Conservation (phyloP, 2,329 filamentous ascomycete species). For the Periconia sp. region DNA sequence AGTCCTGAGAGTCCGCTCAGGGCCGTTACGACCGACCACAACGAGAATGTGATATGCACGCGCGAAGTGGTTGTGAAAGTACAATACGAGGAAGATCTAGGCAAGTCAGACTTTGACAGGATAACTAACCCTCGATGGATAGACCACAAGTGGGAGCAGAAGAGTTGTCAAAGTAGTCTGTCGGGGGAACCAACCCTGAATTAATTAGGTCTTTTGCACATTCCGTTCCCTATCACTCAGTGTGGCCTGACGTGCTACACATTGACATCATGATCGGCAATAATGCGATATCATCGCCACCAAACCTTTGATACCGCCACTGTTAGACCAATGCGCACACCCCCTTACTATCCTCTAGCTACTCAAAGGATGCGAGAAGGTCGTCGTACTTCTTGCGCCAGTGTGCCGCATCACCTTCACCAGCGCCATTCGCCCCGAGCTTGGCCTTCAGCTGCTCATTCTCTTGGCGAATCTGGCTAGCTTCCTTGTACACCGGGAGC, state of each 20-base stretch:
- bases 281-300: too few relatives aligned
- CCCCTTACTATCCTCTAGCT: not conserved
- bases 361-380: conserved; percentile 21
- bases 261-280: too few relatives aligned
- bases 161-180: not conserved
- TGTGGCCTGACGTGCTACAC: too few relatives aligned
- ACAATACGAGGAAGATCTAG: conserved; percentile 3
- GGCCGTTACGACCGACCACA: not conserved
- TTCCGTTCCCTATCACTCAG: too few relatives aligned
- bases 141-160: not conserved
- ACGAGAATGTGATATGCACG: conserved; percentile 1
- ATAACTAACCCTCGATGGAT: conserved; percentile 49
- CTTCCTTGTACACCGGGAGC: conserved; percentile 25
- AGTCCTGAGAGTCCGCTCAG: not conserved
- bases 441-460: conserved; percentile 24
- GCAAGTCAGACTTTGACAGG: conserved; percentile 41
- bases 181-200: too few relatives aligned
- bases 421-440: conserved; percentile 23
- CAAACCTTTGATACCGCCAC: too few relatives aligned
- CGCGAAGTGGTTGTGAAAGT: conserved; percentile 2
- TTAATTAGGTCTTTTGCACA: too few relatives aligned
- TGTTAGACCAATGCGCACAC: too few relatives aligned
- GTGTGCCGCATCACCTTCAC: conserved; percentile 17
- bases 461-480: conserved; percentile 23
- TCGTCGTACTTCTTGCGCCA: conserved; percentile 35